Percentiles rank a stretch among this genome's conserved stretches.
Evolutionary conservation across 495 filamentous ascomycete genomes (phyloP).

Genomic region (Acidomyces sp.): DNA sequence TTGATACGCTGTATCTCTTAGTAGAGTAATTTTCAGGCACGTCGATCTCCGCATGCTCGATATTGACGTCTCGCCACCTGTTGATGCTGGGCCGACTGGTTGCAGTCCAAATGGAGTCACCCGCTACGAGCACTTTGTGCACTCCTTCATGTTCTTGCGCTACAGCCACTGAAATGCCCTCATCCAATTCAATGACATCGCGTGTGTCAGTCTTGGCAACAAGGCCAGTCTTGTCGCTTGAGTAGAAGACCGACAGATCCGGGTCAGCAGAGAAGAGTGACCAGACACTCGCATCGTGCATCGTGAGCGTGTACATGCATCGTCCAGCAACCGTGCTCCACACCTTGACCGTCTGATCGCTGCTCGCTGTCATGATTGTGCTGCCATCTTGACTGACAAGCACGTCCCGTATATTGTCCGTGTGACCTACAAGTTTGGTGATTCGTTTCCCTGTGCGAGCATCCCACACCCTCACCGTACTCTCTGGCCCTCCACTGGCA

Average conservation of each 20-base stretch:
- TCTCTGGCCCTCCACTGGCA: slow-evolving; percentile 89
- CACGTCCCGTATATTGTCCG: slow-evolving; percentile 84
- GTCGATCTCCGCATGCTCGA: slow-evolving; percentile 44
- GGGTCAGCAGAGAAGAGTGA: slow-evolving; percentile 84
- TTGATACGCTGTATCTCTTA: slow-evolving; percentile 25
- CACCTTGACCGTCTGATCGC: slow-evolving; percentile 92
- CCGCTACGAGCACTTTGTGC: slow-evolving; percentile 66
- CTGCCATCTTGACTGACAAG: slow-evolving; percentile 78
- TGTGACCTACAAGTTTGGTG: slow-evolving; percentile 96
- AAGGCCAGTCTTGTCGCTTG: slow-evolving; percentile 76
- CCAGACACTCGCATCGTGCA: slow-evolving; percentile 99
- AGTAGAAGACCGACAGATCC: slow-evolving; percentile 78
- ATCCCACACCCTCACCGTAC: slow-evolving; percentile 88
- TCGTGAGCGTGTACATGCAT: slow-evolving; percentile 94
- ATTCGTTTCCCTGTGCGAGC: slow-evolving; percentile 75
- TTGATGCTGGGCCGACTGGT: slow-evolving; percentile 92
- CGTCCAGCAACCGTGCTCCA: slow-evolving; percentile 91
- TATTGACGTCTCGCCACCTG: slow-evolving; percentile 81
- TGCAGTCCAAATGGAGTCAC: slow-evolving; percentile 82
- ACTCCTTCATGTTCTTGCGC: slow-evolving; percentile 86
- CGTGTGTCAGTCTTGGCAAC: slow-evolving; percentile 90
- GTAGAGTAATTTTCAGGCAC: slow-evolving; percentile 28
- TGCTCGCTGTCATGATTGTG: slow-evolving; percentile 86
- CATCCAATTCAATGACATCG: slow-evolving; percentile 64
- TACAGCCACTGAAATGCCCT: slow-evolving; percentile 76